phyloP scores from a whole-genome alignment of 208 protist genomes.

The Trypanosoma avium region DNA sequence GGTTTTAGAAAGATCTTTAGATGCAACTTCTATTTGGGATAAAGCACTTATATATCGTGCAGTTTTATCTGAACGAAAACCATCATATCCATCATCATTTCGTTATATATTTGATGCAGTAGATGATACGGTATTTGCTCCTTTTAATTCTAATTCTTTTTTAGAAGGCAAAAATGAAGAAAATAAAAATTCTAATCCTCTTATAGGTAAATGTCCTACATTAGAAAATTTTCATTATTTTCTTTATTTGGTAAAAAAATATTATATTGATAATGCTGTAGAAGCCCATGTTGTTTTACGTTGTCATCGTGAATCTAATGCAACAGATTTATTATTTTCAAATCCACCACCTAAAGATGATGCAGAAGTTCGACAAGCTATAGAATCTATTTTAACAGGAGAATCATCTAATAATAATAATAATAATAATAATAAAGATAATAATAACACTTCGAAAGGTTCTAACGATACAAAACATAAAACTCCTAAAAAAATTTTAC shows the following conservation, averaged over 20 bases:
- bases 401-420: neutral
- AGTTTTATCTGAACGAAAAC: conserved; percentile 63
- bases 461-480: neutral
- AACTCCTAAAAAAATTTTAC: neutral
- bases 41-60: conserved; percentile 84
- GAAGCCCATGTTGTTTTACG: conserved; percentile 86
- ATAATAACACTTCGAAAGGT: neutral
- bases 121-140: conserved; percentile 43
- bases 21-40: conserved; percentile 69
- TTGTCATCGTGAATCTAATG: conserved; percentile 66
- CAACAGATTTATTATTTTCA: conserved; percentile 68
- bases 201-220: conserved; percentile 35
- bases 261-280: conserved; percentile 84
- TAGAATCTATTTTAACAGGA: conserved; percentile 11
- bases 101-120: conserved; percentile 68
- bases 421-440: neutral
- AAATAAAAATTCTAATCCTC: neutral
- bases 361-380: conserved; percentile 46
- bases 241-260: conserved; percentile 70
- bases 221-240: conserved; percentile 74
- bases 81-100: conserved; percentile 66
- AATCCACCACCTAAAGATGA: conserved; percentile 79
- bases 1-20: conserved; percentile 64
- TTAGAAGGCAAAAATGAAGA: neutral
- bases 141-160: neutral